These are phyloP conservation scores for Striga hermonthica DNA, from an alignment of 305 asterid genomes.

Conservation along the genomic window DNA sequence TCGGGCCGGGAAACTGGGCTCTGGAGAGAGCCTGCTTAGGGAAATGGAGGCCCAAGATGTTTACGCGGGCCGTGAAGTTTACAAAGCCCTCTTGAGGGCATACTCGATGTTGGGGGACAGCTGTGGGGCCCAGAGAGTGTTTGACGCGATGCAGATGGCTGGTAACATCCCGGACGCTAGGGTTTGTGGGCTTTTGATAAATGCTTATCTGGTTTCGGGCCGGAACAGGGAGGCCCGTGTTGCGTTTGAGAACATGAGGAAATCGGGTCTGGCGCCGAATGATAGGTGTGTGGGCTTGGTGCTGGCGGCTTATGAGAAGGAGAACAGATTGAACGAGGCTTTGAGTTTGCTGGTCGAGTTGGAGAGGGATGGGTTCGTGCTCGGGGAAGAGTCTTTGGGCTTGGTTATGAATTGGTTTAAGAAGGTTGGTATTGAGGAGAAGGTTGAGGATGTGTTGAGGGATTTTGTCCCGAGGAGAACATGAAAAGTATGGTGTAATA, in stretches of 20 bases:
- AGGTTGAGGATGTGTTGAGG: conserved; percentile 61
- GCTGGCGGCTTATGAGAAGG: conserved; percentile 60
- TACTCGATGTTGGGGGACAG: conserved; percentile 74
- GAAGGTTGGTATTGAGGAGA: conserved; percentile 73
- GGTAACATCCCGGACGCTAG: conserved; percentile 72
- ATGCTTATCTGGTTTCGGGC: conserved; percentile 64
- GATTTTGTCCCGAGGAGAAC: conserved; percentile 40
- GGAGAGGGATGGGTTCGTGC: conserved; percentile 47
- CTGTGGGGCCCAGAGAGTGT: conserved; percentile 70
- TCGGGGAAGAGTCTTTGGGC: conserved; percentile 64
- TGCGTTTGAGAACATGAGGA: conserved; percentile 65
- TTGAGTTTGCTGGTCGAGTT: conserved; percentile 55
- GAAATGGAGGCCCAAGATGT: conserved; percentile 72
- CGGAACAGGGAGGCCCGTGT: conserved; percentile 56
- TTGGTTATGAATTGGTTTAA: conserved; percentile 63
- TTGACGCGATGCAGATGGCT: conserved; percentile 72
- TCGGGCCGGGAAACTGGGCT: conserved; percentile 56
- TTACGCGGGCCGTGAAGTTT: conserved; percentile 77
- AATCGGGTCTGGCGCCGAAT: conserved; percentile 58
- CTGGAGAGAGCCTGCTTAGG: conserved; percentile 54
- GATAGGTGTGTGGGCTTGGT: conserved; percentile 75
- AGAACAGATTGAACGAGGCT: conserved; percentile 56
- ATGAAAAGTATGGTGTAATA: background rate
- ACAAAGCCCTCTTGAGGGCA: conserved; percentile 73
- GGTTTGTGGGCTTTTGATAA: conserved; percentile 73